Evolutionary conservation across 129 eudicot species (phyloP).

Genomic region (Artemisia annua): DNA sequence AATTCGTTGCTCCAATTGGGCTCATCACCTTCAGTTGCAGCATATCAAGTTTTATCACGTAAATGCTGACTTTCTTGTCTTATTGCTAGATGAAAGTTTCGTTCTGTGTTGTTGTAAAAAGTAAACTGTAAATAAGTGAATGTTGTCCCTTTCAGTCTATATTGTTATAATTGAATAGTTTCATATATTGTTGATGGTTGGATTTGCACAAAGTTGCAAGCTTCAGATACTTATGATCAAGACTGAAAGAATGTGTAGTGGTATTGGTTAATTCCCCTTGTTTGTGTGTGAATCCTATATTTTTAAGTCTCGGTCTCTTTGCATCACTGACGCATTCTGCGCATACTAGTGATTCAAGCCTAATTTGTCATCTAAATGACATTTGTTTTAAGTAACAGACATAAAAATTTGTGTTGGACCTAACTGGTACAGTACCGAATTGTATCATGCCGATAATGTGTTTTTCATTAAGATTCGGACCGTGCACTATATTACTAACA

Average conservation of each 20-base stretch:
- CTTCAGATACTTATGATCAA: conserved; percentile 13
- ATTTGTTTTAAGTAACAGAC: no score
- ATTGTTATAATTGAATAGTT: neutral
- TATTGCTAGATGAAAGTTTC: no score
- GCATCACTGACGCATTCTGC: no score
- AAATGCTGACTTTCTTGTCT: conserved; percentile 26
- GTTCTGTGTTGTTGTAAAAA: no score
- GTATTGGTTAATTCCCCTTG: neutral
- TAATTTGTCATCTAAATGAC: no score
- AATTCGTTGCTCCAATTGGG: conserved; percentile 48
- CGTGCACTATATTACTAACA: no score
- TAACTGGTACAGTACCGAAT: no score
- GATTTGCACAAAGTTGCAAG: conserved; percentile 15
- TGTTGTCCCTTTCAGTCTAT: conserved; percentile 3
- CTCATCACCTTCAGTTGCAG: conserved; percentile 59
- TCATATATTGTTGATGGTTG: neutral
- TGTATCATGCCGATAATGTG: no score
- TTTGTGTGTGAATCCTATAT: neutral
- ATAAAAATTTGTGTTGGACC: no score
- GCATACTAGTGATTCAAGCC: no score
- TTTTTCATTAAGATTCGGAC: no score
- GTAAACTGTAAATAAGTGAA: conserved; percentile 13
- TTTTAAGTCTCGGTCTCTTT: no score
- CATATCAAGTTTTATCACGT: conserved; percentile 22
- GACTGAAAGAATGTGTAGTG: neutral